Base-by-base conservation (phyloP, 768 basidiomycete genomes). In the Rhizopogon rudus region DNA sequence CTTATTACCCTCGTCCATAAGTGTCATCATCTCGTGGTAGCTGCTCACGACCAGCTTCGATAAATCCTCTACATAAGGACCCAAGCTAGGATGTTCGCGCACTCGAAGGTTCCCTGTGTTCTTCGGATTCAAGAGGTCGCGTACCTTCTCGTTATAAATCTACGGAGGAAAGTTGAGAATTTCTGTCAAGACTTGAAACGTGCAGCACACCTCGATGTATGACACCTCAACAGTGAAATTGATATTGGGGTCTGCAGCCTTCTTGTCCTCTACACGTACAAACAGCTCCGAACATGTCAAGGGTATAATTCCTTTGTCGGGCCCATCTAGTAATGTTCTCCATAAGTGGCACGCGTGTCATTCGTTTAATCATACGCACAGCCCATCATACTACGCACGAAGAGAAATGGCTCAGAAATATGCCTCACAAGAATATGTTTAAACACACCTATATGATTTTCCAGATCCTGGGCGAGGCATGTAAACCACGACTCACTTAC, bases 1-100 rank as follows among this genome's bases (percentile, higher is more conserved):
- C 76, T 98, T 98, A 72, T 98, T 99, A 40, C 96, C 96, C 71
- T 99, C 96, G 75, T 99, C 96, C 96, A 98, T 98, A 67, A 99
- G 87, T 5, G 88, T 93, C 89, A 97, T 96, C 89, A 99, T 97
- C 69, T 97, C 96, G 31, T 90, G 83, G 67, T 95, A 98, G 69
- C 79, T 88, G 66, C 82, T 86, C 44, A 98, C 97, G 29, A 87
- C 87, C 53, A 98, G 83, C 72, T 93, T 93, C 65, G 92, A 93
- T 55, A 99, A 78, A 75, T 96, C 93, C 73, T 99, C 97, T 51
- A 99, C 97, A 69, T 99, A 99, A n/a, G 97, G 96, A 5, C 94
- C 94, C 51, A 93, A 73, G 70, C 84, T 92, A 13, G 97, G 97
- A 67, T 98, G 97, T 73, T 99, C 97, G 63, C 97, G 88, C 56